These are phyloP conservation scores for Mycena kentingensis DNA, from an alignment of 768 basidiomycete genomes.

Conservation along the genomic window DNA sequence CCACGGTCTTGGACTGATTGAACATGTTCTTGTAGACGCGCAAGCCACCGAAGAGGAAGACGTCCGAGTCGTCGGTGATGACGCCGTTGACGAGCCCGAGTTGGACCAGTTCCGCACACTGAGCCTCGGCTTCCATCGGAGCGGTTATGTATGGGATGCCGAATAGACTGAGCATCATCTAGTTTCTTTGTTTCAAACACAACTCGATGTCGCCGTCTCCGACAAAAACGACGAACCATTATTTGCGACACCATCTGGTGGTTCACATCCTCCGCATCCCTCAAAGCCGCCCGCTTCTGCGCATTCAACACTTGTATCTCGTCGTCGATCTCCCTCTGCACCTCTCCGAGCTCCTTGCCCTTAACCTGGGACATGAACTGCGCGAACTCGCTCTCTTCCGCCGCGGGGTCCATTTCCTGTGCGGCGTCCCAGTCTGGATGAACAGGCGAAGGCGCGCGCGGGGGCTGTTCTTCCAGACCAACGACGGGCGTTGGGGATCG, in stretches of 20 bases:
- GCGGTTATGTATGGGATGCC: slow-evolving; percentile 98
- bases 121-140: slow-evolving; percentile 99
- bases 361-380: slow-evolving; percentile 90
- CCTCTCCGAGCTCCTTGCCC: slow-evolving; percentile 77
- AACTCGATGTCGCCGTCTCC: neutral
- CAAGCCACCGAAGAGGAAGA: slow-evolving; percentile 94
- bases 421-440: slow-evolving; percentile 73
- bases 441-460: slow-evolving; percentile 26
- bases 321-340: slow-evolving; percentile 86
- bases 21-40: slow-evolving; percentile 99
- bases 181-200: slow-evolving; percentile 1
- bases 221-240: slow-evolving; percentile 47
- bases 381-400: slow-evolving; percentile 89
- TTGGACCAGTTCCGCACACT: slow-evolving; percentile 89
- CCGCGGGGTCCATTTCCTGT: slow-evolving; percentile 80
- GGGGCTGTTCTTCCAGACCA: slow-evolving; percentile 24
- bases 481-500: slow-evolving; percentile 36
- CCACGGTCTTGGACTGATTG: slow-evolving; percentile 98
- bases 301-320: slow-evolving; percentile 82
- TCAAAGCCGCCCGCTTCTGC: slow-evolving; percentile 85
- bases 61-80: slow-evolving; percentile 98
- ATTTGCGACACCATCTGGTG: slow-evolving; percentile 92
- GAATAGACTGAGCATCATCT: slow-evolving; percentile 91
- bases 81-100: slow-evolving; percentile 92
- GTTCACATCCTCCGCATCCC: slow-evolving; percentile 94